Conservation (phyloP, 306 rosid genomes). For the Rosa multiflora region DNA sequence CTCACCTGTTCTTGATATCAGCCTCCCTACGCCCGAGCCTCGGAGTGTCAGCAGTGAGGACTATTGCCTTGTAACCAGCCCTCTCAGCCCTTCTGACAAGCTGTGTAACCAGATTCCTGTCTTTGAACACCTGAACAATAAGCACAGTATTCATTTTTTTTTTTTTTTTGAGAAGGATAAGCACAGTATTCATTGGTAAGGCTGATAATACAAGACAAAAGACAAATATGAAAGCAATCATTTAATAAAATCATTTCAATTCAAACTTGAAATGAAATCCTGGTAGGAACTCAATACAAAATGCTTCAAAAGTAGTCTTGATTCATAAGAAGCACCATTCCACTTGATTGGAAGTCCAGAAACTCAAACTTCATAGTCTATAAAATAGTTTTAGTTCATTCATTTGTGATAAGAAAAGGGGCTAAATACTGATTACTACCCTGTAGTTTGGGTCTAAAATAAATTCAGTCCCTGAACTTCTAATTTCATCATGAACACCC, state of each 20-base stretch:
- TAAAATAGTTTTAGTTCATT: too few relatives aligned
- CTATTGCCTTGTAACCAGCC: slow-evolving; percentile 97
- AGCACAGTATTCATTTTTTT: background rate
- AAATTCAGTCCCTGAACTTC: too few relatives aligned
- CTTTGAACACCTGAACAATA: slow-evolving; percentile 66
- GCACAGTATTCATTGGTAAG: background rate
- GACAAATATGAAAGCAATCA: background rate
- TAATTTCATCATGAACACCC: too few relatives aligned
- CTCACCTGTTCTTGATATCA: slow-evolving; percentile 91
- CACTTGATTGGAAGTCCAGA: background rate
- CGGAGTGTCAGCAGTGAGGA: slow-evolving; percentile 92
- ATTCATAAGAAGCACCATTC: background rate
- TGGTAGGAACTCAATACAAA: background rate
- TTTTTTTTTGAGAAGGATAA: too few relatives aligned
- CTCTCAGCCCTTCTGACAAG: slow-evolving; percentile 97
- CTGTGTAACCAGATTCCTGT: slow-evolving; percentile 82
- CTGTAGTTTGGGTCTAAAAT: too few relatives aligned
- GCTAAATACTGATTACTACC: too few relatives aligned
- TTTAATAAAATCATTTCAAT: background rate
- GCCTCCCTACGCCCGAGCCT: slow-evolving; percentile 92
- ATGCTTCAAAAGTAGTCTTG: background rate
- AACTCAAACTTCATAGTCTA: background rate
- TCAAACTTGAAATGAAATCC: background rate
- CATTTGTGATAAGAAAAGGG: background rate
- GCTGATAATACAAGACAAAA: background rate